These are phyloP conservation scores for Nothopassalora personata DNA, from an alignment of 2,329 filamentous ascomycete species.

Conservation along the genomic window DNA sequence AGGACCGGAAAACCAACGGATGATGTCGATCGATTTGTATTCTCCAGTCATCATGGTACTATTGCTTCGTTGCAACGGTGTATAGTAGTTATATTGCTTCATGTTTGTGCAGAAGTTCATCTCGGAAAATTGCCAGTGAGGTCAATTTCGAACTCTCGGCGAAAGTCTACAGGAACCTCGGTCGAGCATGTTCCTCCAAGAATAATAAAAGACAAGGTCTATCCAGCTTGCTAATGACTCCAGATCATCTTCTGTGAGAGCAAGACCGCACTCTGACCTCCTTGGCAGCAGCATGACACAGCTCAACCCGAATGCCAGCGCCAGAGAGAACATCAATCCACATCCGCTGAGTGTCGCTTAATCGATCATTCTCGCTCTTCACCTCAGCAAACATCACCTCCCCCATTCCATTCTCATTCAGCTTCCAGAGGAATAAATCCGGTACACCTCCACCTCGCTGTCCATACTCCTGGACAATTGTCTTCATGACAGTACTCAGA, in stretches of 20 bases:
- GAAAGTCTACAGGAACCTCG: background rate
- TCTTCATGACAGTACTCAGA: slow-evolving; percentile 79
- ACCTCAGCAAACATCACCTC: slow-evolving; percentile 43
- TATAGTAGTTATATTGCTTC: background rate
- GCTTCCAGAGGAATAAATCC: slow-evolving; percentile 84
- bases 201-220: background rate
- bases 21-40: background rate
- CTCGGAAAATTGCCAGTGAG: background rate
- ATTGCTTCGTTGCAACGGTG: too few relatives aligned
- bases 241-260: background rate
- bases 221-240: background rate
- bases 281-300: slow-evolving; percentile 62
- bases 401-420: slow-evolving; percentile 25
- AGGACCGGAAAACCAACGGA: background rate
- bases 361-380: slow-evolving; percentile 68
- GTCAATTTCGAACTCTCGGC: background rate
- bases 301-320: slow-evolving; percentile 77
- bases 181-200: background rate
- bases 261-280: slow-evolving; percentile 38
- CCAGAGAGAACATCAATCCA: slow-evolving; percentile 93
- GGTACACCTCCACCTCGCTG: slow-evolving; percentile 82
- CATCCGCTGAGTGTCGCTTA: slow-evolving; percentile 91
- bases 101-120: background rate
- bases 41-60: background rate
- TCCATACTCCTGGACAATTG: slow-evolving; percentile 91